Evolutionary conservation across 1,284 basidiomycete genomes (phyloP).

Genomic region (Malassezia slooffiae): DNA sequence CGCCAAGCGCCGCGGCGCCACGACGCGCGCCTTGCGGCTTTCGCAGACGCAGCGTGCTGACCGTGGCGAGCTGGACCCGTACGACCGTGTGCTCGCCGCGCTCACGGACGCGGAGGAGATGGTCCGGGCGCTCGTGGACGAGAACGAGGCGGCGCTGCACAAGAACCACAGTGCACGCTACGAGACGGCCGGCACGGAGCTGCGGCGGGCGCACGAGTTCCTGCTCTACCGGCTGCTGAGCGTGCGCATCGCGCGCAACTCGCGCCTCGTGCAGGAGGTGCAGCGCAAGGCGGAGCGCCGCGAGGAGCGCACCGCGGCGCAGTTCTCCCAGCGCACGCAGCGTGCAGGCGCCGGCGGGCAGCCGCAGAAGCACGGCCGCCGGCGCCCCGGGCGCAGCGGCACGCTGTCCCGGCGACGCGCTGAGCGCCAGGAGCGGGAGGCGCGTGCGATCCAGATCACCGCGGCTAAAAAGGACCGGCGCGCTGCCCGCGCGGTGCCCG

Average conservation of each 20-base stretch:
- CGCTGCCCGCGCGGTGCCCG: slow-evolving; percentile 33
- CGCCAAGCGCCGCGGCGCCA: slow-evolving; percentile 20
- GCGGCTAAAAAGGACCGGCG: slow-evolving; percentile 27
- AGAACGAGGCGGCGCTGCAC: slow-evolving; percentile 38
- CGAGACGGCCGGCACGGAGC: slow-evolving; percentile 37
- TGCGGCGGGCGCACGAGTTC: slow-evolving; percentile 41
- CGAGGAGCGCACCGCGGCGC: slow-evolving; percentile 27
- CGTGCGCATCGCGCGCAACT: slow-evolving; percentile 35
- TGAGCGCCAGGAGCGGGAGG: slow-evolving; percentile 4
- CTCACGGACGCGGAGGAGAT: slow-evolving; percentile 39
- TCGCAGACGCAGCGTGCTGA: slow-evolving; percentile 17
- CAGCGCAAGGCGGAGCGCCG: slow-evolving; percentile 31
- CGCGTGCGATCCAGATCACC: slow-evolving; percentile 16
- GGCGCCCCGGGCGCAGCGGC: slow-evolving; percentile 31
- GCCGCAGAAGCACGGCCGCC: slow-evolving; percentile 8
- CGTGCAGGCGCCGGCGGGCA: slow-evolving; percentile 1
- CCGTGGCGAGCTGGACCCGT: slow-evolving; percentile 36
- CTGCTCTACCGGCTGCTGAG: slow-evolving; percentile 37
- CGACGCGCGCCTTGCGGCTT: slow-evolving; percentile 4
- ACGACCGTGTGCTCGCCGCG: slow-evolving; percentile 38
- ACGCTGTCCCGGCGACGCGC: slow-evolving; percentile 19
- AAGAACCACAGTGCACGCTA: slow-evolving; percentile 41
- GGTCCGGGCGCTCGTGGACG: slow-evolving; percentile 35
- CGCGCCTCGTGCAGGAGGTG: slow-evolving; percentile 33
- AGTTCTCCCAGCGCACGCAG: slow-evolving; percentile 17